Evolutionary conservation across 257 asterid genomes (phyloP).

Genomic region (Scutellaria minor): DNA sequence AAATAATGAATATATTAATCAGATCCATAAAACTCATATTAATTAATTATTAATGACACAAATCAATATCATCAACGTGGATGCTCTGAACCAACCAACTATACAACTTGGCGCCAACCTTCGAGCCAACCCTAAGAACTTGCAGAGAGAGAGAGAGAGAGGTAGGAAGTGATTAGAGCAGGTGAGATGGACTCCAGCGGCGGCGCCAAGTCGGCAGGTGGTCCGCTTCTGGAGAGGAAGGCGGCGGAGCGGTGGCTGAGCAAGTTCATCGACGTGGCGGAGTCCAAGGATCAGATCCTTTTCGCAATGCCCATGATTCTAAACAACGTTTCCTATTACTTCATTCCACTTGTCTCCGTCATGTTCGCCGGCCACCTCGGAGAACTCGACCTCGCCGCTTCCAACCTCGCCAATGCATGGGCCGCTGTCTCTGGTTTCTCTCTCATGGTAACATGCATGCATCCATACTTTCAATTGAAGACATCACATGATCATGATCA

Average conservation of each 20-base stretch:
- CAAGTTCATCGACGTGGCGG: conserved; percentile 51
- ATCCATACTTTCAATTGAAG: too few relatives aligned
- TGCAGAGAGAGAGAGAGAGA: too few relatives aligned
- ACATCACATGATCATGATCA: too few relatives aligned
- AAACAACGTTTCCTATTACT: conserved; percentile 45
- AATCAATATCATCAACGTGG: too few relatives aligned
- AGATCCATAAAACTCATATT: too few relatives aligned
- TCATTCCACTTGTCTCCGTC: conserved; percentile 59
- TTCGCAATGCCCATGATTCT: conserved; percentile 59
- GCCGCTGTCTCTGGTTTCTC: conserved; percentile 66
- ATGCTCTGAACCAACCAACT: too few relatives aligned
- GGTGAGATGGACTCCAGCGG: conserved; percentile 38
- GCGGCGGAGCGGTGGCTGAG: conserved; percentile 41
- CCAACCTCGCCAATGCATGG: conserved; percentile 83
- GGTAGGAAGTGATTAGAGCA: not conserved
- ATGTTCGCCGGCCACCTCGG: conserved; percentile 85
- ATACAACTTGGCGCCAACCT: too few relatives aligned
- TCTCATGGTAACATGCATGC: conserved; percentile 50
- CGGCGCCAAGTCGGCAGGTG: conserved; percentile 34
- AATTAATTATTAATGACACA: too few relatives aligned
- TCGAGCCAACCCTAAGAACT: too few relatives aligned
- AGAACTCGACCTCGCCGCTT: conserved; percentile 66
- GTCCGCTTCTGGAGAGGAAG: conserved; percentile 30
- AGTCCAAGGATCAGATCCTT: conserved; percentile 54
- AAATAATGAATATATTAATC: too few relatives aligned